Conservation (phyloP, 2,329 filamentous ascomycete genomes). For the Cryphonectria japonica region DNA sequence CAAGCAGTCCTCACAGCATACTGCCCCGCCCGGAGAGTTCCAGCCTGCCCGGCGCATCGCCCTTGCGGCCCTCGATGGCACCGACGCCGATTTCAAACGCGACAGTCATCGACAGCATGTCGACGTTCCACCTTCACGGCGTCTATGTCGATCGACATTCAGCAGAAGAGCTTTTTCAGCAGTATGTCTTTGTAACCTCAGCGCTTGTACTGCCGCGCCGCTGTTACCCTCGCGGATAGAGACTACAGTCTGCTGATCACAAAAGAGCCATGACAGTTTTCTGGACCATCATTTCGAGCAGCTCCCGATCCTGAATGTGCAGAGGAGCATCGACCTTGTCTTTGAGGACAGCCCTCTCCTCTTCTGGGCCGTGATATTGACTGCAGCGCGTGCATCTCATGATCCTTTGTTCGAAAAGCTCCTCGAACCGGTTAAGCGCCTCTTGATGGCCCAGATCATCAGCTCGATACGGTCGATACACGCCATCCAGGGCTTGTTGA, state of each 20-base stretch:
- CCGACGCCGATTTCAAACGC: background rate
- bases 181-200: background rate
- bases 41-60: background rate
- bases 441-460: background rate
- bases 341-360: constrained; percentile 2
- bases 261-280: background rate
- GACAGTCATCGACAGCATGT: background rate
- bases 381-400: background rate
- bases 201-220: background rate
- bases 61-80: background rate
- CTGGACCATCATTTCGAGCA: background rate
- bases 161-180: background rate
- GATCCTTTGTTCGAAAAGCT: background rate
- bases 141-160: constrained; percentile 7
- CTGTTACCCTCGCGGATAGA: no score
- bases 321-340: background rate
- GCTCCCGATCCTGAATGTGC: background rate
- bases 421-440: background rate
- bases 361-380: background rate
- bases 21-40: background rate
- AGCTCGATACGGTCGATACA: constrained; percentile 1
- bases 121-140: background rate
- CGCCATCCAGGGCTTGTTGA: constrained; percentile 3
- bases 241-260: background rate
- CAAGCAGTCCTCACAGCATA: background rate